Percentiles rank a stretch among this genome's conserved stretches.
These are phyloP conservation scores for Alternaria arbusti DNA, from an alignment of 2,329 filamentous ascomycete genomes.

Conservation along the genomic window DNA sequence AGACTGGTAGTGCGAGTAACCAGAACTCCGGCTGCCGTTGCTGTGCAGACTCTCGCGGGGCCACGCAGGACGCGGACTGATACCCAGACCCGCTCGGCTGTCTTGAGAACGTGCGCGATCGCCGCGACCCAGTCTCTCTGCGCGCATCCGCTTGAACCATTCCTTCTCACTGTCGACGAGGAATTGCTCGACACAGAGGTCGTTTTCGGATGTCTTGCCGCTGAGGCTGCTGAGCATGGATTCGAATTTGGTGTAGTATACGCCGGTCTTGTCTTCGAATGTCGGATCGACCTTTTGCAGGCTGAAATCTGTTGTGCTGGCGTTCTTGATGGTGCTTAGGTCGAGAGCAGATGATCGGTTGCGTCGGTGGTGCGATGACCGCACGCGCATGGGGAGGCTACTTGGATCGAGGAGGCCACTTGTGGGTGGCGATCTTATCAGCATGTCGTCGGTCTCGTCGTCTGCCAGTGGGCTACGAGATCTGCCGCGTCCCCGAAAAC, in stretches of 20 bases:
- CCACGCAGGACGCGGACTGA: neutral
- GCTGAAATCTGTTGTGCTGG: neutral
- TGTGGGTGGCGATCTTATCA: neutral
- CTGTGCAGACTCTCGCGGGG: neutral
- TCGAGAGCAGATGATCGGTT: neutral
- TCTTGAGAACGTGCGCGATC: neutral
- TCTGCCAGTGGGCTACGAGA: neutral
- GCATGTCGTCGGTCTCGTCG: neutral
- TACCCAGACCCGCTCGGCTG: neutral
- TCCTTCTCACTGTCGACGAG: constrained; percentile 70
- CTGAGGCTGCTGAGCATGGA: constrained; percentile 45
- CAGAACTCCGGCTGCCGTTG: neutral
- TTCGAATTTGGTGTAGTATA: neutral
- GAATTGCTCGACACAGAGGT: constrained; percentile 70
- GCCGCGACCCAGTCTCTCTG: neutral
- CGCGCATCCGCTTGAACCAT: constrained; percentile 58
- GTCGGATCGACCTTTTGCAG: neutral
- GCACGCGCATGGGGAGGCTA: neutral
- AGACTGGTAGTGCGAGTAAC: neutral
- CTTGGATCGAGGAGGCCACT: neutral
- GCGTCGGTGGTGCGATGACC: neutral
- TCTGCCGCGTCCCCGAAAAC: neutral
- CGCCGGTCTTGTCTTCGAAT: neutral
- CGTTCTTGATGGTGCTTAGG: neutral
- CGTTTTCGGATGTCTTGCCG: constrained; percentile 62